Evolutionary conservation across 495 filamentous ascomycete genomes (phyloP).

Genomic region (Penicillium tannophilum): DNA sequence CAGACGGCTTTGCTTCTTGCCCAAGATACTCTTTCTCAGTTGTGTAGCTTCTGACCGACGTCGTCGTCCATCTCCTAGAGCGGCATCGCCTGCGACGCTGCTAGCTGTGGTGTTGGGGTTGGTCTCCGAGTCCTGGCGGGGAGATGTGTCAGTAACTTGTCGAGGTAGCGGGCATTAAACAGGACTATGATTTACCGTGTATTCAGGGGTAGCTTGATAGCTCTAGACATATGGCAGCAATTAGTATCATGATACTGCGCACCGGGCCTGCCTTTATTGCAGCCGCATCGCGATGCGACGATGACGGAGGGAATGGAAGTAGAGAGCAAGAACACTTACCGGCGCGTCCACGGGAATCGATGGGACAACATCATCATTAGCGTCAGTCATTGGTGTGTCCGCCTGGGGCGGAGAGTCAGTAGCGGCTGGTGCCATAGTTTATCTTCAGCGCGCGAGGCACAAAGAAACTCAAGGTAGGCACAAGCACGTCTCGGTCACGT

Average conservation of each 20-base stretch:
- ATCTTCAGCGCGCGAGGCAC: slow-evolving; percentile 36
- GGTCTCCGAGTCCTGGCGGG: slow-evolving; percentile 76
- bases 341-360: slow-evolving; percentile 51
- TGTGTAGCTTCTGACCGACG: slow-evolving; percentile 81
- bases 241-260: background rate
- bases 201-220: slow-evolving; percentile 80
- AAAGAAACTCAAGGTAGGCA: slow-evolving; percentile 13
- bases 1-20: slow-evolving; percentile 88
- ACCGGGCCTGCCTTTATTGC: background rate
- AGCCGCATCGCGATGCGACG: slow-evolving; percentile 9
- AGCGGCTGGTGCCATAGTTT: slow-evolving; percentile 62
- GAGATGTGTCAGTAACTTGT: slow-evolving; percentile 8
- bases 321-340: slow-evolving; percentile 34
- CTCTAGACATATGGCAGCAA: slow-evolving; percentile 46
- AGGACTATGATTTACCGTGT: slow-evolving; percentile 54
- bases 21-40: slow-evolving; percentile 85
- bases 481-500: slow-evolving; percentile 19
- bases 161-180: background rate
- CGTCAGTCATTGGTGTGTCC: slow-evolving; percentile 63
- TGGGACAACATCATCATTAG: slow-evolving; percentile 52
- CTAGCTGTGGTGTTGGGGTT: slow-evolving; percentile 90
- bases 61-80: slow-evolving; percentile 73
- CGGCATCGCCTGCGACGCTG: slow-evolving; percentile 75
- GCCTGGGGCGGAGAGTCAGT: slow-evolving; percentile 52
- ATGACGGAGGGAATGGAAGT: too few relatives aligned